Conservation (phyloP, 108 stramenopile genomes). For the Seminavis robusta region DNA sequence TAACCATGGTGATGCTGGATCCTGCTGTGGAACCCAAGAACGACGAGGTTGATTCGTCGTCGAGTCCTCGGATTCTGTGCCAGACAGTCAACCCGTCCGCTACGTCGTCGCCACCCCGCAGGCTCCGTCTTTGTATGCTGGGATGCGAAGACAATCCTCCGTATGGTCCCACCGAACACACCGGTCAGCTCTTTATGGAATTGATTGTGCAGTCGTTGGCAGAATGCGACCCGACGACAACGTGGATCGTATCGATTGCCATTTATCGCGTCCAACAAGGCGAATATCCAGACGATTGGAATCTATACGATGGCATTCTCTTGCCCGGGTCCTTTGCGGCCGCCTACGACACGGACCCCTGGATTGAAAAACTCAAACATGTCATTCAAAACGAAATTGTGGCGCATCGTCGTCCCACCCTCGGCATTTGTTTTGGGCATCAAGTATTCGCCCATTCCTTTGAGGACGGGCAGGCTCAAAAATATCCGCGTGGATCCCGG, state of each 20-base stretch:
- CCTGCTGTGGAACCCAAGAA: too few species aligned
- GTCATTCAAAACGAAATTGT: constrained; percentile 61
- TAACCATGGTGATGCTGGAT: too few species aligned
- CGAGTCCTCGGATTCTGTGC: too few species aligned
- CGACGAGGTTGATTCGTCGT: too few species aligned
- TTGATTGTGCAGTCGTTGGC: constrained; percentile 25
- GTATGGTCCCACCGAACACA: constrained; percentile 69
- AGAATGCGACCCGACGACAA: background rate
- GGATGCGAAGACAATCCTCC: constrained; percentile 70
- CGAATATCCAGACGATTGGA: constrained; percentile 64
- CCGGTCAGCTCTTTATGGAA: constrained; percentile 64
- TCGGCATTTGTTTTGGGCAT: constrained; percentile 85
- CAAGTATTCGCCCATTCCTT: constrained; percentile 79
- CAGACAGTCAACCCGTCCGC: too few species aligned
- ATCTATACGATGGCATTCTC: constrained; percentile 56
- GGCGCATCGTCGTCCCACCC: constrained; percentile 33
- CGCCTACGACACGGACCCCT: constrained; percentile 59
- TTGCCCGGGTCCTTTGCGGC: constrained; percentile 73
- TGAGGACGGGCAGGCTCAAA: constrained; percentile 14
- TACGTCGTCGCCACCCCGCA: too few species aligned
- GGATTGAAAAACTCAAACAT: constrained; percentile 52
- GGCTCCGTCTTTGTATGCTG: constrained; percentile 33
- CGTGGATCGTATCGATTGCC: constrained; percentile 26
- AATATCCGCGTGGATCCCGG: constrained; percentile 36
- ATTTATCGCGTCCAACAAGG: constrained; percentile 41